A percentile compares a stretch with the other conserved stretches of the same genome.
phyloP scores from a whole-genome alignment of 306 rosid genomes.

The Delonix regia region DNA sequence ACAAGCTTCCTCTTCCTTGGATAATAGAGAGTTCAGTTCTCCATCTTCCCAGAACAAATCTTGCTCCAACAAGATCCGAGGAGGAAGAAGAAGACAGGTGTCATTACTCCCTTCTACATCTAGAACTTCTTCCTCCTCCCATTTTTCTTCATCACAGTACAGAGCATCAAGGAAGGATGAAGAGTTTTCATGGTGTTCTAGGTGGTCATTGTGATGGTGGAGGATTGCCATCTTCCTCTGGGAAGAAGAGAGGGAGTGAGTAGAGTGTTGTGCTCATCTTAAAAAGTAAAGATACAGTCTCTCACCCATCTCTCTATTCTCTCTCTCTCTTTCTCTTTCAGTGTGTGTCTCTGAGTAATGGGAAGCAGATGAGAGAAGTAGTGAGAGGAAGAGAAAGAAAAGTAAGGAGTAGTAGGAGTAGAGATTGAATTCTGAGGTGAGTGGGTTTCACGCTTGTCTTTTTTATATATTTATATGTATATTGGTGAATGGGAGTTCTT shows the following conservation, averaged over 20 bases:
- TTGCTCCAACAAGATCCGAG: constrained; percentile 59
- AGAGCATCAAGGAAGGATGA: constrained; percentile 66
- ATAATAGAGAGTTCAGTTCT: constrained; percentile 65
- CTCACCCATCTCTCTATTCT: constrained; percentile 43
- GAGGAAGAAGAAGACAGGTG: constrained; percentile 24
- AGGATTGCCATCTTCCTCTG: constrained; percentile 73
- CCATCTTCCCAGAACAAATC: constrained; percentile 79
- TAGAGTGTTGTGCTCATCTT: constrained; percentile 54
- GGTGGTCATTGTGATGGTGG: constrained; percentile 17
- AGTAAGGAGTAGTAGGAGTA: background rate
- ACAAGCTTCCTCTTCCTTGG: constrained; percentile 55
- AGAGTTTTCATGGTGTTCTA: constrained; percentile 33
- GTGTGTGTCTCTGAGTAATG: constrained; percentile 1
- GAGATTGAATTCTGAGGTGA: constrained; percentile 42
- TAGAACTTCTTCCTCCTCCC: constrained; percentile 57
- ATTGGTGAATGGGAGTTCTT: constrained; percentile 20
- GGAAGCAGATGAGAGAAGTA: constrained; percentile 40
- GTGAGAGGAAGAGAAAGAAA: constrained; percentile 27
- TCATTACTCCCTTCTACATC: constrained; percentile 4
- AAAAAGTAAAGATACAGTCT: constrained; percentile 42
- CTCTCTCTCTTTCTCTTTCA: constrained; percentile 14
- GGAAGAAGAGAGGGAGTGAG: constrained; percentile 57
- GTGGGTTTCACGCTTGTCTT: constrained; percentile 85
- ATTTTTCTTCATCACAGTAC: constrained; percentile 73
- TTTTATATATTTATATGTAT: constrained; percentile 39